Evolutionary conservation across 2,329 filamentous ascomycete species (phyloP).

Genomic region (Fusarium gaditjirri): DNA sequence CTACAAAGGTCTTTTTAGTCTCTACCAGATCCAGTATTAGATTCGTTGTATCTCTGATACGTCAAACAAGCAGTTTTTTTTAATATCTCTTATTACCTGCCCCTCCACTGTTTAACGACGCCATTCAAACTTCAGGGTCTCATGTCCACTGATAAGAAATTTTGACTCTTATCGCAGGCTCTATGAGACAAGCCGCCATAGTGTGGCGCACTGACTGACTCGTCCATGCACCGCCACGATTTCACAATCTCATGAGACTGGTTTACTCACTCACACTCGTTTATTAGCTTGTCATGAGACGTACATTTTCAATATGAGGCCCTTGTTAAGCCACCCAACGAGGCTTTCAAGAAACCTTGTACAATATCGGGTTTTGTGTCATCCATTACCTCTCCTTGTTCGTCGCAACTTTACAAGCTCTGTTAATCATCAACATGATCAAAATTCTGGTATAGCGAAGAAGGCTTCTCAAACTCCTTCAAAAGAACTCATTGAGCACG

Average conservation of each 20-base stretch:
- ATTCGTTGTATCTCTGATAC: neutral
- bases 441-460: neutral
- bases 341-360: conserved; percentile 17
- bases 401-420: conserved; percentile 30
- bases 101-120: neutral
- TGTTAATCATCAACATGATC: conserved; percentile 8
- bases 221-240: conserved; percentile 22
- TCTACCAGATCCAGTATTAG: no score
- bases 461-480: neutral
- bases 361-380: neutral
- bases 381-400: neutral
- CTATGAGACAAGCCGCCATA: conserved; percentile 7
- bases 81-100: neutral
- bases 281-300: conserved; percentile 35
- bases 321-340: conserved; percentile 20
- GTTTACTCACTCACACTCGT: conserved; percentile 15
- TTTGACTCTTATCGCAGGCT: conserved; percentile 23
- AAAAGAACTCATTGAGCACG: neutral
- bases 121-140: conserved; percentile 1
- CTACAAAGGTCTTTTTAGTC: no score
- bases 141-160: conserved; percentile 26
- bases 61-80: neutral
- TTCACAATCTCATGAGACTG: conserved; percentile 28
- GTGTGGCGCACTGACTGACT: conserved; percentile 23
- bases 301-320: conserved; percentile 35